phyloP scores from a whole-genome alignment of 345 rosid genomes.

The Brassica juncea region DNA sequence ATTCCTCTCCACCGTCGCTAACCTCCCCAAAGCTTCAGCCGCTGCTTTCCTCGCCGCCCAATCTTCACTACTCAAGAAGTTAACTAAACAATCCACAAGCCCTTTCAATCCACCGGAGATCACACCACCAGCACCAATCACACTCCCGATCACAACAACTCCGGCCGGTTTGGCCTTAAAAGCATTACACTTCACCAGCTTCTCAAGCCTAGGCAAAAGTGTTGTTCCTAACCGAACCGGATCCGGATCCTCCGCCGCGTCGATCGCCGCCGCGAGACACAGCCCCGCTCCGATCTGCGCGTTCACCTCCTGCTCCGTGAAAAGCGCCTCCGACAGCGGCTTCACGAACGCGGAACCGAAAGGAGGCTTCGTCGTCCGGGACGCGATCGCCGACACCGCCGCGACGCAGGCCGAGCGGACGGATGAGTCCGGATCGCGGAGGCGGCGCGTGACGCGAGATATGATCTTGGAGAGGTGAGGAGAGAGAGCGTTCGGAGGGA shows the following conservation, averaged over 20 bases:
- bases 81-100: slow-evolving; percentile 60
- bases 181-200: slow-evolving; percentile 61
- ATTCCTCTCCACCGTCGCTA: slow-evolving; percentile 76
- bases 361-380: slow-evolving; percentile 57
- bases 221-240: slow-evolving; percentile 52
- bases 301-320: slow-evolving; percentile 81
- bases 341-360: slow-evolving; percentile 65
- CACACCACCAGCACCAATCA: slow-evolving; percentile 79
- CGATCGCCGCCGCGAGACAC: slow-evolving; percentile 84
- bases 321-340: slow-evolving; percentile 73
- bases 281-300: slow-evolving; percentile 85
- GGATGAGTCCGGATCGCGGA: slow-evolving; percentile 80
- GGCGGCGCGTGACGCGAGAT: slow-evolving; percentile 63
- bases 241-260: slow-evolving; percentile 69
- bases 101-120: slow-evolving; percentile 52
- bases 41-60: slow-evolving; percentile 95
- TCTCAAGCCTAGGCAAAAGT: slow-evolving; percentile 66
- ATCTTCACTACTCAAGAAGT: slow-evolving; percentile 65
- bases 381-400: slow-evolving; percentile 61
- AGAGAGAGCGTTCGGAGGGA: slow-evolving; percentile 54
- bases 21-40: slow-evolving; percentile 71
- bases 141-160: slow-evolving; percentile 77
- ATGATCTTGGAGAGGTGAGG: slow-evolving; percentile 72
- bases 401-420: slow-evolving; percentile 71
- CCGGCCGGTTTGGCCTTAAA: slow-evolving; percentile 80